phyloP scores from a whole-genome alignment of 495 filamentous ascomycete species.

The Neurospora sp. region DNA sequence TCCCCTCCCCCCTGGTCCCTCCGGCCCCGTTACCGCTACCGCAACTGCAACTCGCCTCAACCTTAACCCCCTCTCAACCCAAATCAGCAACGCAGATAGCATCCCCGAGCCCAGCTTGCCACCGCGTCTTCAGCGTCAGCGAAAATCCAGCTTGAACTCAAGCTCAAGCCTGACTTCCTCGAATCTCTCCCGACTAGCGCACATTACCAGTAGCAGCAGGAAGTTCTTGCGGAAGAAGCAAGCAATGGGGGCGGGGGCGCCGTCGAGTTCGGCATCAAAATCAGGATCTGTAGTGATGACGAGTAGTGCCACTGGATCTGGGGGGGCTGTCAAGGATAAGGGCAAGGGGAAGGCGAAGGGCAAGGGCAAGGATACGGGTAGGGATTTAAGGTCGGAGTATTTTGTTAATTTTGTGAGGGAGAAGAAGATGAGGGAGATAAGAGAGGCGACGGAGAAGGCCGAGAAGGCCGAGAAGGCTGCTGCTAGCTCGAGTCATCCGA shows the following conservation, averaged over 20 bases:
- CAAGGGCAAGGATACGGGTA: not conserved
- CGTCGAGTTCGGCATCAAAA: not conserved
- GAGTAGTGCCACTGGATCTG: not conserved
- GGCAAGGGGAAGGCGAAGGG: not conserved
- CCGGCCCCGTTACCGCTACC: not conserved
- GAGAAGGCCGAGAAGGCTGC: not conserved
- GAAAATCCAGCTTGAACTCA: not conserved
- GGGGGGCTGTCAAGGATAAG: not conserved
- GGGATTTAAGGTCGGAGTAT: not conserved
- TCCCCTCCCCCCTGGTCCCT: not conserved
- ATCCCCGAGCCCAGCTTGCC: conserved; percentile 2
- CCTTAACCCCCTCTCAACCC: conserved; percentile 8
- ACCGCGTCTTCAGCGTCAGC: not conserved
- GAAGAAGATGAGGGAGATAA: not conserved
- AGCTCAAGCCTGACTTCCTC: not conserved
- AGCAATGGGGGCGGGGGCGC: not conserved
- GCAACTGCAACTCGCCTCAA: not conserved
- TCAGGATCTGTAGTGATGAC: not conserved
- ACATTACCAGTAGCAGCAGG: not conserved
- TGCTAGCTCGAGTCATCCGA: not conserved
- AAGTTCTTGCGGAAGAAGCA: not conserved
- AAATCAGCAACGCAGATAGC: conserved; percentile 7
- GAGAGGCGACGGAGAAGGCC: not conserved
- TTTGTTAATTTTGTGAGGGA: not conserved
- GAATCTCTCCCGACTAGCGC: not conserved